Evolutionary conservation across 2,329 filamentous ascomycete genomes (phyloP), one percentile per base, ranked within the genome.

Genomic region (Bipolaris zeicola): DNA sequence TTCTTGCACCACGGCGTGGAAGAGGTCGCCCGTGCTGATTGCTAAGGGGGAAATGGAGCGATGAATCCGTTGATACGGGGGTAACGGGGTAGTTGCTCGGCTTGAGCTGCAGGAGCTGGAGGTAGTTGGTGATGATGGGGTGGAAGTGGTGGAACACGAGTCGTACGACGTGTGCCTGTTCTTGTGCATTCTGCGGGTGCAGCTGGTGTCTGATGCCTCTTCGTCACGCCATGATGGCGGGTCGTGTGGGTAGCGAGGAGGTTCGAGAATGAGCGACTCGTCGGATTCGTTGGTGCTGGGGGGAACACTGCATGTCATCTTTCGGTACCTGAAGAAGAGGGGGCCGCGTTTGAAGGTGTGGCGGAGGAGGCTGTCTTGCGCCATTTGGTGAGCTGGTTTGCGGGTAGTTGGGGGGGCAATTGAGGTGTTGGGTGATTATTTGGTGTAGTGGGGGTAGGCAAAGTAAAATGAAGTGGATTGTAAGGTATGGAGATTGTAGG

Each of bases 261-360:
- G 11, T 31, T 31, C 10, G 10, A 31, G 28, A 31, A 13, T 31
- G 1, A 31, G 10, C 10, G 28, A 13, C 28, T 31, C 10, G 28
- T 31, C 28, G 4, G 28, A 13, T 31, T 41, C 10, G 13, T 42
- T 6, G 22, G 11, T 16, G 22, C 10, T 14, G 16, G 3, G 2
- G 8, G 18, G 4, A 13, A 18, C 10, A 16, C 8, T 20, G 3
- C 33, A n/a, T 4, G 53, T 34, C 5, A 34, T n/a, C 20, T 50
- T 26, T 10, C 24, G 36, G 43, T 51, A 28, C 28, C 47, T 22
- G 8, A 36, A 59, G 2, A 26, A 16, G 14, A 60, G 42, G 5
- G 51, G 11, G 7, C 52, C 45, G 16, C 63, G 53, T 22, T 59
- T 63, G 42, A 68, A 66, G 26, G 65, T 54, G 38, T 62, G 59